Evolutionary conservation across 164 flowering plant genomes (phyloP).

Genomic region (Aristolochia fimbriata): DNA sequence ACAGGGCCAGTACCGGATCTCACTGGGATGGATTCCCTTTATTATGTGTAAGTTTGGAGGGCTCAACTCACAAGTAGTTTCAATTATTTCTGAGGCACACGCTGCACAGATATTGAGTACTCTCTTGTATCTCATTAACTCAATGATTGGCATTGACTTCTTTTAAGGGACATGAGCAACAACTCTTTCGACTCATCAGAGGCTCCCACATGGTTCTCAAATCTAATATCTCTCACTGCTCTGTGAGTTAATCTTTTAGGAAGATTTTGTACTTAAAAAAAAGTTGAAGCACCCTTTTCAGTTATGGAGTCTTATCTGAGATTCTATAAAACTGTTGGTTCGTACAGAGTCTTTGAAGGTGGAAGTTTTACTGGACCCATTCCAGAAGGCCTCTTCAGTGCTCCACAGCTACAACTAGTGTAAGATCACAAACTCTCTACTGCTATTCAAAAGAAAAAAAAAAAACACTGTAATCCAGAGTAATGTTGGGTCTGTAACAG

Average conservation of each 20-base stretch:
- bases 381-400: conserved; percentile 49
- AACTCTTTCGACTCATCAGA: conserved; percentile 54
- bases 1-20: conserved; percentile 28
- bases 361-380: conserved; percentile 55
- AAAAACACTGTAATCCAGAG: no score
- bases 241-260: conserved; percentile 40
- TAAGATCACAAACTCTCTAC: neutral
- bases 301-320: conserved; percentile 2
- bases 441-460: no score
- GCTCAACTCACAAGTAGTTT: no score
- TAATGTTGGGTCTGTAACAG: conserved; percentile 21
- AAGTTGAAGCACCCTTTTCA: neutral
- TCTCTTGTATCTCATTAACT: conserved; percentile 42
- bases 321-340: neutral
- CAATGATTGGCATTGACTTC: conserved; percentile 49
- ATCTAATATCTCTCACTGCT: conserved; percentile 62
- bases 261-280: neutral
- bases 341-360: conserved; percentile 48
- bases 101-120: conserved; percentile 30
- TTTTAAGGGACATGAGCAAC: conserved; percentile 76
- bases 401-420: conserved; percentile 55
- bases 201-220: conserved; percentile 85
- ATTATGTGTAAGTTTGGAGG: conserved; percentile 34
- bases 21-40: no score
- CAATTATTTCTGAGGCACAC: no score